Percentiles rank a stretch among this genome's conserved stretches.
phyloP scores from a whole-genome alignment of 2,329 filamentous ascomycete species.

The Ophiocordyceps camponoti-rufipedis region DNA sequence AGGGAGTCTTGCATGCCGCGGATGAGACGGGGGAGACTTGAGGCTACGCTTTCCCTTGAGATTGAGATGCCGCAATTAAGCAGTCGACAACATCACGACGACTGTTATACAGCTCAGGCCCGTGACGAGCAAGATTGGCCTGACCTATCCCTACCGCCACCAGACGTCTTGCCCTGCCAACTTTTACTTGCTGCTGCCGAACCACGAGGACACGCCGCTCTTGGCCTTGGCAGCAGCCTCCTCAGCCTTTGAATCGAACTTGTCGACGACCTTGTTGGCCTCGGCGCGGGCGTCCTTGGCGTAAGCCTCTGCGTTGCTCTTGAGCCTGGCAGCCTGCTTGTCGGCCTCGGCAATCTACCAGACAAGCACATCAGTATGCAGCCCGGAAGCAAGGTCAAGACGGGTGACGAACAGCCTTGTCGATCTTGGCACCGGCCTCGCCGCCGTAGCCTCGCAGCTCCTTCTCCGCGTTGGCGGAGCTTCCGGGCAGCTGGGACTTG shows the following conservation, averaged over 20 bases:
- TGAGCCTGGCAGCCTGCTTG: constrained; percentile 40
- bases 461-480: constrained; percentile 43
- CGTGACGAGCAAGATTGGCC: too few relatives aligned
- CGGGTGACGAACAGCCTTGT: constrained; percentile 41
- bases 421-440: constrained; percentile 44
- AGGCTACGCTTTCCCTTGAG: too few relatives aligned
- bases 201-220: constrained; percentile 71
- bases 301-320: constrained; percentile 39
- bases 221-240: constrained; percentile 66
- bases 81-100: too few relatives aligned
- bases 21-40: too few relatives aligned
- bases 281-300: constrained; percentile 46
- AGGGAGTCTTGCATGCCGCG: too few relatives aligned
- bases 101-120: too few relatives aligned
- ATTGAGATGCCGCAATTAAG: too few relatives aligned
- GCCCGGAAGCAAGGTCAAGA: not conserved
- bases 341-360: constrained; percentile 35
- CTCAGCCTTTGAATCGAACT: constrained; percentile 69
- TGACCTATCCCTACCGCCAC: not conserved
- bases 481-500: constrained; percentile 46
- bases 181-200: constrained; percentile 28
- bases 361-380: not conserved
- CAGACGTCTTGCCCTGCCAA: not conserved
- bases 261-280: constrained; percentile 56
- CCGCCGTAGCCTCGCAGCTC: constrained; percentile 30